Percentiles rank a stretch among this genome's conserved stretches.
Conservation (phyloP, 2,329 filamentous ascomycete species). For the Talaromyces sp. region DNA sequence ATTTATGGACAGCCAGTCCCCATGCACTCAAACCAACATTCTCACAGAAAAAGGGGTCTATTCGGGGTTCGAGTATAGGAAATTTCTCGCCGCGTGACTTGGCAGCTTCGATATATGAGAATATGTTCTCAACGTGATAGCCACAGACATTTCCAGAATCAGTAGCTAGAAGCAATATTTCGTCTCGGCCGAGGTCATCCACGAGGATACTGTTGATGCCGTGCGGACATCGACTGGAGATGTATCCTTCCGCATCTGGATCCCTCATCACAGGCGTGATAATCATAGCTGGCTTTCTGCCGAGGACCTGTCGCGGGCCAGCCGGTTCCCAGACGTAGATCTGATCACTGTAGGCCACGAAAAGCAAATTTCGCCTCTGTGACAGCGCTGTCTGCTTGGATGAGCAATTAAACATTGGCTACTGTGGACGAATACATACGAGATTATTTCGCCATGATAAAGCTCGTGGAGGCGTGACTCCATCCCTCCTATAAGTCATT, state of each 20-base stretch:
- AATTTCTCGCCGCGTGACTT: slow-evolving; percentile 21
- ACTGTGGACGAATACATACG: slow-evolving; percentile 24
- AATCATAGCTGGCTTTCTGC: slow-evolving; percentile 38
- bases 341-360: slow-evolving; percentile 40
- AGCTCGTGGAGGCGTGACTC: slow-evolving; percentile 29
- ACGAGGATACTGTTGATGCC: slow-evolving; percentile 67
- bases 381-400: slow-evolving; percentile 42
- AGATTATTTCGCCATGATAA: slow-evolving; percentile 46
- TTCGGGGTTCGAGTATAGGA: slow-evolving; percentile 32
- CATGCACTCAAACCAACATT: slow-evolving; percentile 79
- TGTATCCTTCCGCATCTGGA: slow-evolving; percentile 48
- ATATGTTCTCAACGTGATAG: slow-evolving; percentile 60
- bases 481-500: slow-evolving; percentile 26
- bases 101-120: slow-evolving; percentile 42
- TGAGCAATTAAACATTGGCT: not conserved
- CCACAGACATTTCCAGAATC: slow-evolving; percentile 74
- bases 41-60: slow-evolving; percentile 64
- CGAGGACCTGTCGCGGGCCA: slow-evolving; percentile 40
- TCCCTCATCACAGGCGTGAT: slow-evolving; percentile 43
- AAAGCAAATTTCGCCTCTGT: slow-evolving; percentile 47
- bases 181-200: slow-evolving; percentile 65
- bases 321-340: slow-evolving; percentile 47
- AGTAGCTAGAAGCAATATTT: slow-evolving; percentile 64
- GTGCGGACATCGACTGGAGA: slow-evolving; percentile 55
- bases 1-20: slow-evolving; percentile 78